Evolutionary conservation across 805 yeast genomes (phyloP).

Genomic region (Metschnikowia lachancei): DNA sequence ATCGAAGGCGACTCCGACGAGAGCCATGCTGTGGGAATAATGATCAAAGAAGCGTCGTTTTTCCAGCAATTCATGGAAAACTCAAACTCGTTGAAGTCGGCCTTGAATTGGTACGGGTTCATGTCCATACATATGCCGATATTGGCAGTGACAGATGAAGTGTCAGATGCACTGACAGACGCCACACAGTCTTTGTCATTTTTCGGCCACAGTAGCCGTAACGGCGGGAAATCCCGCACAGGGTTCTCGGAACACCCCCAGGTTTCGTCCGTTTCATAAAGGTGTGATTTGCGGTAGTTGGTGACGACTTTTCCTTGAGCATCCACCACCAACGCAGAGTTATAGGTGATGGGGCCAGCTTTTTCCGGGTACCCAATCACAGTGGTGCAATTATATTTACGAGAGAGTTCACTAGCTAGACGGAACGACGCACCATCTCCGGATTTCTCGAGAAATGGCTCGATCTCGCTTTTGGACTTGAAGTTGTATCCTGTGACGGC

Average conservation of each 20-base stretch:
- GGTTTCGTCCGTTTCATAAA: slow-evolving; percentile 72
- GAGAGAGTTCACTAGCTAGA: slow-evolving; percentile 58
- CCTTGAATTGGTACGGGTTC: slow-evolving; percentile 79
- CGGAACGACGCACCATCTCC: slow-evolving; percentile 47
- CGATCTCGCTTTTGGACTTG: slow-evolving; percentile 40
- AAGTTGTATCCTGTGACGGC: slow-evolving; percentile 85
- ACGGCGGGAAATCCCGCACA: slow-evolving; percentile 48
- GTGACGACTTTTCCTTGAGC: slow-evolving; percentile 56
- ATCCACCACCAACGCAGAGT: slow-evolving; percentile 65
- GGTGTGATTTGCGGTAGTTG: slow-evolving; percentile 72
- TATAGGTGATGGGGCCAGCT: slow-evolving; percentile 45
- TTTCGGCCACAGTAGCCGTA: slow-evolving; percentile 40
- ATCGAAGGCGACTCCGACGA: slow-evolving; percentile 47
- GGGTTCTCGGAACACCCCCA: slow-evolving; percentile 81
- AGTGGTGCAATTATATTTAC: slow-evolving; percentile 56
- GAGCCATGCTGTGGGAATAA: slow-evolving; percentile 90
- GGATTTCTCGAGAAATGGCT: slow-evolving; percentile 55
- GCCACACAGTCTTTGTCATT: background rate
- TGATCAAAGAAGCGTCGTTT: slow-evolving; percentile 51
- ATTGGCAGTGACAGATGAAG: slow-evolving; percentile 43
- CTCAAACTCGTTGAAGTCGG: slow-evolving; percentile 75
- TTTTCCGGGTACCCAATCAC: slow-evolving; percentile 82
- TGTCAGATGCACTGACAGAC: too few species aligned
- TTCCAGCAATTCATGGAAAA: slow-evolving; percentile 54
- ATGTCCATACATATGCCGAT: slow-evolving; percentile 95